Base-by-base conservation (phyloP, 202 grass and related monocot species). In the Hordeum pubiflorum region DNA sequence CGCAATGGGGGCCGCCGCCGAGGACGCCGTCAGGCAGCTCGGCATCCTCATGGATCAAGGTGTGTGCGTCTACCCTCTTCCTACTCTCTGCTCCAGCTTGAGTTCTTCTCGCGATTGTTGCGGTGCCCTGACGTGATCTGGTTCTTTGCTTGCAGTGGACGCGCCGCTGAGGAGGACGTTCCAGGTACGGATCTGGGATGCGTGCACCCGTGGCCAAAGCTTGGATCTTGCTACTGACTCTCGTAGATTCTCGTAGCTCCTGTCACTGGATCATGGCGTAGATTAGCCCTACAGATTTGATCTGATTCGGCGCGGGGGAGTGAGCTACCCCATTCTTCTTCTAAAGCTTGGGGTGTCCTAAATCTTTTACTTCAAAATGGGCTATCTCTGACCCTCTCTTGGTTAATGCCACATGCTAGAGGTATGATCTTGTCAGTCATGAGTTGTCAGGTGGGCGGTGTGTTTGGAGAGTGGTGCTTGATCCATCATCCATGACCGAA, bases 11-110 rank as follows among this genome's bases (percentile, higher is more conserved):
- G n/a, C 64, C 22, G 86, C 85, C 79, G 43, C 86, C 44, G 86
- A 83, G 59, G 90, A 97, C 69, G 90, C 90, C 60, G 91, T 91
- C 78, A 81, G 85, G 81, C 86, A 97, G 89, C 84, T 93, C 74
- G 78, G 74, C 67, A 24, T 73, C 55, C 90, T 97, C 34, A 85
- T 97, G 93, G 88, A 97, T 36, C 83, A 97, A 87, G 72, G 93
- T 87, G 61, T 69, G 76, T 40, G 26, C 43, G 63, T 61, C 75
- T 39, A 34, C 46, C 14, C 41, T 14, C 39, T 78, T 7, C 10
- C 32, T 37, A 1, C 61, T 10, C 15, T 46, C 38, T n/a, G 5
- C 10, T 32, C 10, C 24, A 22, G 26, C 57, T 6, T 1, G 15
- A 46, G 38, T 41, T 89, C 59, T 71, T 54, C 13, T 3, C 27